Conservation (phyloP, 2,329 filamentous ascomycete species). For the Neonectria sp. region DNA sequence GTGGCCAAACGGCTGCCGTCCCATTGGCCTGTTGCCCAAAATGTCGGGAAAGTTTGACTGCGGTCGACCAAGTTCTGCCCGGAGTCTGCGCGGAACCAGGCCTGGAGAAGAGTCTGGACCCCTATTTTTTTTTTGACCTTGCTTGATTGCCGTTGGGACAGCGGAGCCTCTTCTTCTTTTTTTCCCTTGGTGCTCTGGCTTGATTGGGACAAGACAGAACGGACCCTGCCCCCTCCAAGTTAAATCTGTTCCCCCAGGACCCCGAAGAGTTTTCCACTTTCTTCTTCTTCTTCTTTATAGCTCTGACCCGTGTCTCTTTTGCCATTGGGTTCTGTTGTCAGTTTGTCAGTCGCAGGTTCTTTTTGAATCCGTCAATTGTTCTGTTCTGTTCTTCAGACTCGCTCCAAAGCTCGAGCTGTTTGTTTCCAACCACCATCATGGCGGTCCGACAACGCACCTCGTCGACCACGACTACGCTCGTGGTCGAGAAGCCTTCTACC, state of each 20-base stretch:
- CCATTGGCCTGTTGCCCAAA: conserved; percentile 33
- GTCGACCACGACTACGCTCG: conserved; percentile 36
- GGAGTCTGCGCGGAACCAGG: neutral
- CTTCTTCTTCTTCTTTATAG: conserved; percentile 9
- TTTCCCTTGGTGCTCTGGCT: conserved; percentile 36
- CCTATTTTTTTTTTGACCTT: conserved; percentile 35
- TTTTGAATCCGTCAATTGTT: neutral
- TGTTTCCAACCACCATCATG: conserved; percentile 33
- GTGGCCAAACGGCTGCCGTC: conserved; percentile 30
- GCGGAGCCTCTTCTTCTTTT: conserved; percentile 17
- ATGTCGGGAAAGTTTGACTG: neutral
- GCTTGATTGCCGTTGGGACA: conserved; percentile 22
- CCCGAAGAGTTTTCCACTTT: conserved; percentile 15
- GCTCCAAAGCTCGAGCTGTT: neutral
- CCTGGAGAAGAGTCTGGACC: conserved; percentile 39
- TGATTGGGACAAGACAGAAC: conserved; percentile 40
- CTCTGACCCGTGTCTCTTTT: conserved; percentile 12
- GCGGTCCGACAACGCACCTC: conserved; percentile 46
- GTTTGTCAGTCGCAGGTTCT: neutral
- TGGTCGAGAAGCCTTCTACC: conserved; percentile 27
- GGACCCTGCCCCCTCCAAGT: conserved; percentile 23
- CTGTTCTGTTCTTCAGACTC: neutral
- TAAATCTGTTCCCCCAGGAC: conserved; percentile 24
- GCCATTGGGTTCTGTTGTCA: neutral
- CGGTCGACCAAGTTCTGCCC: neutral